A percentile compares a stretch with the other conserved stretches of the same genome.
These are phyloP conservation scores for Parastagonospora avenae DNA, from an alignment of 2,329 filamentous ascomycete genomes.

Conservation along the genomic window DNA sequence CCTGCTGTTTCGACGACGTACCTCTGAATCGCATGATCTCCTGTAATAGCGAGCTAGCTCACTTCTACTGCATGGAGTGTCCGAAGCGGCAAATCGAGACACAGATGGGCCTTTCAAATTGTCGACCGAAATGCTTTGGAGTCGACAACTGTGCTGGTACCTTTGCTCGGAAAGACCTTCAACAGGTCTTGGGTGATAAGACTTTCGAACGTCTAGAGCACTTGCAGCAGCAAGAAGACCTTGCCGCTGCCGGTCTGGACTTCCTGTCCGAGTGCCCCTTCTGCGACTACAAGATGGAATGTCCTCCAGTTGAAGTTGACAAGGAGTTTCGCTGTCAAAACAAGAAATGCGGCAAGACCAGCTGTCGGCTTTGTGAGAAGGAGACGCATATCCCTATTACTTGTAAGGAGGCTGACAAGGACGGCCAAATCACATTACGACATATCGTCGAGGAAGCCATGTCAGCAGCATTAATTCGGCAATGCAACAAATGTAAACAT, in stretches of 20 bases:
- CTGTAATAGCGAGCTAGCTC: slow-evolving; percentile 64
- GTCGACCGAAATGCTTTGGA: slow-evolving; percentile 73
- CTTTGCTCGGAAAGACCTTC: slow-evolving; percentile 63
- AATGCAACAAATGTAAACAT: slow-evolving; percentile 73
- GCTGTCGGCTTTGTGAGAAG: slow-evolving; percentile 64
- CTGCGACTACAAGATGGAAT: slow-evolving; percentile 79
- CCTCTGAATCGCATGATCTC: slow-evolving; percentile 70
- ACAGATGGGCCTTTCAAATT: slow-evolving; percentile 71
- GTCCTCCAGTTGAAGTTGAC: slow-evolving; percentile 68
- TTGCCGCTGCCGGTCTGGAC: slow-evolving; percentile 73
- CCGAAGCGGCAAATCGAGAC: slow-evolving; percentile 68
- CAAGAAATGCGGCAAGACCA: slow-evolving; percentile 63
- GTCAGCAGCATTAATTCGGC: slow-evolving; percentile 77
- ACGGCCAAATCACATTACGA: slow-evolving; percentile 65
- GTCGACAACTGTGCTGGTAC: slow-evolving; percentile 61
- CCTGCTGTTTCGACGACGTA: slow-evolving; percentile 72
- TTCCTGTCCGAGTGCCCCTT: slow-evolving; percentile 79
- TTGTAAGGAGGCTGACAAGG: slow-evolving; percentile 68
- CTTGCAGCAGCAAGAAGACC: slow-evolving; percentile 71
- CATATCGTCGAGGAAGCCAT: slow-evolving; percentile 82
- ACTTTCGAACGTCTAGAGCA: slow-evolving; percentile 67
- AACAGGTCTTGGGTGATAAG: slow-evolving; percentile 63
- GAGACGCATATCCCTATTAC: slow-evolving; percentile 73
- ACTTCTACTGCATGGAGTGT: slow-evolving; percentile 75
- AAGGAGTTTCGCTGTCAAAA: slow-evolving; percentile 76